A percentile compares a stretch with the other conserved stretches of the same genome.
Conservation (phyloP, 2,329 filamentous ascomycete species). For the Arthrobotrys sinensis region DNA sequence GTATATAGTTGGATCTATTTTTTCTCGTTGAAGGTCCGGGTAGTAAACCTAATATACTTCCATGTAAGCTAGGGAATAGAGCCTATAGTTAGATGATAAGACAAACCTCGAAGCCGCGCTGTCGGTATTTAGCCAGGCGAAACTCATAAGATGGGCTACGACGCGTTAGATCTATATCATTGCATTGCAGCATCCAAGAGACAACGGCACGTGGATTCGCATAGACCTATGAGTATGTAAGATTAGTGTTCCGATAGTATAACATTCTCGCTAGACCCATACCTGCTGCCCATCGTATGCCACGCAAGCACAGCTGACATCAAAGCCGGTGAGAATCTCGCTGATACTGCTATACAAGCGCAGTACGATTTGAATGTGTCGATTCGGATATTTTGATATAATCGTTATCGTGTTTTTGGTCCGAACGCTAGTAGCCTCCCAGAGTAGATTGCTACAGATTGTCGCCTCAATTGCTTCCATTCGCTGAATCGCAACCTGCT, state of each 20-base stretch:
- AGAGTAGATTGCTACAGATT: constrained; percentile 81
- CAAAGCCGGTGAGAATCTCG: constrained; percentile 89
- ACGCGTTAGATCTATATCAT: constrained; percentile 83
- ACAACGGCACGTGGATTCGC: constrained; percentile 82
- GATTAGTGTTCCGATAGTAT: too few species aligned
- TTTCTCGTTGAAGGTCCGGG: constrained; percentile 80
- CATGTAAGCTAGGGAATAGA: too few species aligned
- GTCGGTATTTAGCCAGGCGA: constrained; percentile 86
- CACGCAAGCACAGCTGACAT: constrained; percentile 84
- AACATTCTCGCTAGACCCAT: too few species aligned
- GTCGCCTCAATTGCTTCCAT: constrained; percentile 84
- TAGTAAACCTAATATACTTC: constrained; percentile 73
- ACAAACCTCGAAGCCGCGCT: constrained; percentile 80
- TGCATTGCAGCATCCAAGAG: constrained; percentile 85
- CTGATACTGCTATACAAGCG: constrained; percentile 87
- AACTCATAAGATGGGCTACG: constrained; percentile 91
- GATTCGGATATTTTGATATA: constrained; percentile 84
- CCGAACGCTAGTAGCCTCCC: constrained; percentile 86
- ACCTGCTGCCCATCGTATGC: constrained; percentile 82
- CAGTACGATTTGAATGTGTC: constrained; percentile 86
- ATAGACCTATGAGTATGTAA: constrained; percentile 72
- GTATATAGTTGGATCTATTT: constrained; percentile 87
- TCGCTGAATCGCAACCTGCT: constrained; percentile 84
- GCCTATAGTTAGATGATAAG: too few species aligned
- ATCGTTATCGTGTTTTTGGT: constrained; percentile 92